Evolutionary conservation across 495 filamentous ascomycete species (phyloP).

Genomic region (Aspergillus carlsbadensis): DNA sequence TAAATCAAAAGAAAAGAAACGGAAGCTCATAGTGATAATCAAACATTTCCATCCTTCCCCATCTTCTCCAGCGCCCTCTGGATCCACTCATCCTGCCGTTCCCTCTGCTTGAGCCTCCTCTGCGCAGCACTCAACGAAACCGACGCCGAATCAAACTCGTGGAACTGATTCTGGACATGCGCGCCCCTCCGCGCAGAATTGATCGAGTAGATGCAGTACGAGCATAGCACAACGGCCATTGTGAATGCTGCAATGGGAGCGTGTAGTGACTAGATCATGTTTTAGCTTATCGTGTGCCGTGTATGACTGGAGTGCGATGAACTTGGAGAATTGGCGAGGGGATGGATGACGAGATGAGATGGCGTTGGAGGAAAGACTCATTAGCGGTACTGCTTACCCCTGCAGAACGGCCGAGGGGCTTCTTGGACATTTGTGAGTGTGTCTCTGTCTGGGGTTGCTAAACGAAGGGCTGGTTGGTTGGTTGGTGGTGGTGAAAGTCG

Average conservation of each 20-base stretch:
- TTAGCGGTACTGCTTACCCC: conserved; percentile 19
- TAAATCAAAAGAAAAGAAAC: no score
- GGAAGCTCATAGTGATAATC: no score
- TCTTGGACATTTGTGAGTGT: conserved; percentile 14
- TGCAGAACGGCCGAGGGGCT: conserved; percentile 24
- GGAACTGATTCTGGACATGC: conserved; percentile 18
- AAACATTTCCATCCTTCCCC: conserved; percentile 3
- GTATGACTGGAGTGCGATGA: background rate
- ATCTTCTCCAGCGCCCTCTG: conserved; percentile 38
- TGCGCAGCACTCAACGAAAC: no score
- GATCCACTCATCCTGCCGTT: conserved; percentile 32
- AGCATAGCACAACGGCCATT: conserved; percentile 48
- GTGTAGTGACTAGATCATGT: conserved; percentile 36
- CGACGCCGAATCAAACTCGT: background rate
- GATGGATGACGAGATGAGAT: no score
- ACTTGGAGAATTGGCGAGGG: background rate
- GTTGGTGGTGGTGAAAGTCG: background rate
- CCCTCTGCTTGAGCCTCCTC: conserved; percentile 1
- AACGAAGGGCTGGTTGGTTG: background rate
- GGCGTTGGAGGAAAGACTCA: no score
- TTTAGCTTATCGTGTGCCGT: conserved; percentile 2
- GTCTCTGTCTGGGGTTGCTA: background rate
- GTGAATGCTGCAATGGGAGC: conserved; percentile 51
- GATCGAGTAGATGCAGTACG: conserved; percentile 51
- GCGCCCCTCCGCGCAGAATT: conserved; percentile 37